These are phyloP conservation scores for Chamaecrista fasciculata DNA, from an alignment of 306 rosid genomes.

Conservation along the genomic window DNA sequence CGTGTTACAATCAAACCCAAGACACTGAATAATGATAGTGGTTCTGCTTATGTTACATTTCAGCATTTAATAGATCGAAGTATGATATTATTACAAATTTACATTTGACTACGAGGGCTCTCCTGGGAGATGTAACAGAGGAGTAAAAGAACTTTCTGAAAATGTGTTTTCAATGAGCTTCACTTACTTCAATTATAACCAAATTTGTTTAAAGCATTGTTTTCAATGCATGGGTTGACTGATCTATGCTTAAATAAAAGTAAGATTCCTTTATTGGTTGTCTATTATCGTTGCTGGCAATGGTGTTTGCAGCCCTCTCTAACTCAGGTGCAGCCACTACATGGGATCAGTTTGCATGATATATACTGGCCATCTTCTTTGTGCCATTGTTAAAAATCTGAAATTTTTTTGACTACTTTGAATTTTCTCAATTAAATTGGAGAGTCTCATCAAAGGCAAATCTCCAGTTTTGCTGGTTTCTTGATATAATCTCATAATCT, in stretches of 20 bases:
- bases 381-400: neutral
- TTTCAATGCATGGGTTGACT: neutral
- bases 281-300: neutral
- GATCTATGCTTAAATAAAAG: neutral
- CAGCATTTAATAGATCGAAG: conserved; percentile 9
- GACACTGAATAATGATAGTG: neutral
- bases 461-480: neutral
- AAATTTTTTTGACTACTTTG: neutral
- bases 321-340: neutral
- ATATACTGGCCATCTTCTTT: neutral
- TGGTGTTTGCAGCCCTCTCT: neutral
- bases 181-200: neutral
- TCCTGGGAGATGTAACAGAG: neutral
- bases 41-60: neutral
- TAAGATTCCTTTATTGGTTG: neutral
- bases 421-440: neutral
- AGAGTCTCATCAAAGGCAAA: neutral
- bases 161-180: neutral
- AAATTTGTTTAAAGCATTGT: neutral
- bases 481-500: neutral
- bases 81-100: conserved; percentile 14
- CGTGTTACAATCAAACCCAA: conserved; percentile 18
- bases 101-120: neutral
- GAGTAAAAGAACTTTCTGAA: neutral
- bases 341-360: neutral